phyloP scores from a whole-genome alignment of 2,329 filamentous ascomycete species.

The Thielaviopsis punctulata region DNA sequence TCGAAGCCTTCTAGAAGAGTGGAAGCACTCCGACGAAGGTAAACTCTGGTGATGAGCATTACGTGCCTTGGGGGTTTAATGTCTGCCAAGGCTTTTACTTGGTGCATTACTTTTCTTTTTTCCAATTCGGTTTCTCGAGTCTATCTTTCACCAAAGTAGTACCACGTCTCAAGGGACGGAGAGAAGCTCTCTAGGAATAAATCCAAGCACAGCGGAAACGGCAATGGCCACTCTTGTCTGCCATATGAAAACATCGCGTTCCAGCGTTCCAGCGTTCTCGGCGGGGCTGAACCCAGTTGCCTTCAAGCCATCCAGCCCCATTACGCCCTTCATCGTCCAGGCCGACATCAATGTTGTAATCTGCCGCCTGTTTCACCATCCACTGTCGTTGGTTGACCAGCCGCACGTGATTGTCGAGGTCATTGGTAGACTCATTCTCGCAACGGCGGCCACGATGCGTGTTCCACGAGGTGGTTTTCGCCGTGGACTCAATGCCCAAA shows the following conservation, averaged over 20 bases:
- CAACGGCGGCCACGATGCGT: slow-evolving; percentile 74
- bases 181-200: no score
- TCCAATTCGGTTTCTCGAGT: neutral
- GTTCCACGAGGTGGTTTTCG: slow-evolving; percentile 62
- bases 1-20: neutral
- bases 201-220: slow-evolving; percentile 12
- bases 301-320: slow-evolving; percentile 54
- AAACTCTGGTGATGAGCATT: neutral
- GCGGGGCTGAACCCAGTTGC: slow-evolving; percentile 50
- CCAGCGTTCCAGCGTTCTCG: slow-evolving; percentile 46
- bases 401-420: slow-evolving; percentile 75
- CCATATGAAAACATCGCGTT: no score
- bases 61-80: neutral
- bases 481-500: slow-evolving; percentile 55
- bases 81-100: neutral
- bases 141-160: neutral
- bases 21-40: neutral
- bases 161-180: neutral
- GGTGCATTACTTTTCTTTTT: no score
- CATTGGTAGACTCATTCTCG: slow-evolving; percentile 67
- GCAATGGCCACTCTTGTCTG: slow-evolving; percentile 14
- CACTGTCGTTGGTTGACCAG: slow-evolving; percentile 59
- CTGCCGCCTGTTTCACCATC: slow-evolving; percentile 46
- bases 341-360: slow-evolving; percentile 30
- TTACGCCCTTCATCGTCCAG: slow-evolving; percentile 62